These are phyloP conservation scores for Seminavis robusta DNA, from an alignment of 108 stramenopile species.

Conservation along the genomic window DNA sequence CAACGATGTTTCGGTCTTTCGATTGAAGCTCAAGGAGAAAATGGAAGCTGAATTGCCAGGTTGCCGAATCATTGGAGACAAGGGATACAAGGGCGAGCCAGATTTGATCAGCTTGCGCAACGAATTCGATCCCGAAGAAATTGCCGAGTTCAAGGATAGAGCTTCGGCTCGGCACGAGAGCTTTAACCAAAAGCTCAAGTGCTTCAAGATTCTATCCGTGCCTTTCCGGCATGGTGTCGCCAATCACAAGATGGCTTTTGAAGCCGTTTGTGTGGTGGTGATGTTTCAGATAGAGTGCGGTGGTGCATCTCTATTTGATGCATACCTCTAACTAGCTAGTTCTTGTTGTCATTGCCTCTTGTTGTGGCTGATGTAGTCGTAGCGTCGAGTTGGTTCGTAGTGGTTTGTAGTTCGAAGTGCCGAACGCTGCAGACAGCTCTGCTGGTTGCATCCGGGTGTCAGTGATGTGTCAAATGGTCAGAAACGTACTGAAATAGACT, in stretches of 20 bases:
- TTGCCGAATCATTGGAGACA: neutral
- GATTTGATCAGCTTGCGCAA: neutral
- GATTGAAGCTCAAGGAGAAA: too few species aligned
- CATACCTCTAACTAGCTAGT: neutral
- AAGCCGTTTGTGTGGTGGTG: neutral
- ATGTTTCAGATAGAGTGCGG: neutral
- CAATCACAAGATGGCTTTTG: neutral
- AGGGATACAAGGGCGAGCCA: neutral
- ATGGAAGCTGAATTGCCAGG: too few species aligned
- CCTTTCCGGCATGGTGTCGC: conserved; percentile 1
- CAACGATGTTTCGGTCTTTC: too few species aligned
- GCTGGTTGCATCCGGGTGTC: too few species aligned
- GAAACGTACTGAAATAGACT: too few species aligned
- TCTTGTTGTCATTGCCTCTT: too few species aligned
- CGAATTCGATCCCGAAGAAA: neutral
- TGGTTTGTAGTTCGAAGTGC: too few species aligned
- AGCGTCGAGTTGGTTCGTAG: too few species aligned
- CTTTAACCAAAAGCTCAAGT: neutral
- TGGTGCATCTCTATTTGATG: neutral
- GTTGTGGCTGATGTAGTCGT: too few species aligned
- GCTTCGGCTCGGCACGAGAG: neutral
- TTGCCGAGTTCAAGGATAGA: neutral
- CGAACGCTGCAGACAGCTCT: too few species aligned
- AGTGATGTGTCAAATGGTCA: too few species aligned
- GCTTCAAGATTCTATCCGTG: neutral